Evolutionary conservation across 2,329 filamentous ascomycete genomes (phyloP).

Genomic region (Colletotrichum coccodes): DNA sequence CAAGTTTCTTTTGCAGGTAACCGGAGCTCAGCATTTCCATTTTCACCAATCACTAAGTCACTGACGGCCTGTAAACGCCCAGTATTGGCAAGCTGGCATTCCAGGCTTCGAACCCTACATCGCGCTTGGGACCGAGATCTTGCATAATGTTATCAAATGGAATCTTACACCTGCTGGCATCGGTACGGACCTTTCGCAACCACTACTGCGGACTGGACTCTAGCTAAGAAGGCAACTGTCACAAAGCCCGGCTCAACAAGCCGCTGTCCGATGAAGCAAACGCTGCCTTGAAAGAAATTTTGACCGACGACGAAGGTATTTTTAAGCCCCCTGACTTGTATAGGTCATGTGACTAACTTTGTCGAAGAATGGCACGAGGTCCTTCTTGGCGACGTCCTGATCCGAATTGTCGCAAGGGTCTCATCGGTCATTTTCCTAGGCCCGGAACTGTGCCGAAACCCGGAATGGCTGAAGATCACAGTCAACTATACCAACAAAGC

Average conservation of each 20-base stretch:
- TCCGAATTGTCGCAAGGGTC: slow-evolving; percentile 31
- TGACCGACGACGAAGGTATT: slow-evolving; percentile 7
- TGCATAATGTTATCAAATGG: slow-evolving; percentile 29
- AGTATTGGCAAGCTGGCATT: slow-evolving; percentile 27
- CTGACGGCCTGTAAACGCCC: not conserved
- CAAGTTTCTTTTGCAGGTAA: slow-evolving; percentile 15
- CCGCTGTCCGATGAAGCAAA: slow-evolving; percentile 11
- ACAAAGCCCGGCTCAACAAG: slow-evolving; percentile 13
- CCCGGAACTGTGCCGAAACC: slow-evolving; percentile 33
- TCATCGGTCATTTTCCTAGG: slow-evolving; percentile 38
- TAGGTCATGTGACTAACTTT: not conserved
- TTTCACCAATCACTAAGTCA: not conserved
- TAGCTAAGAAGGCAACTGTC: too few species aligned
- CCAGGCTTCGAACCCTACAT: slow-evolving; percentile 17
- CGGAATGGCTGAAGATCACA: slow-evolving; percentile 34
- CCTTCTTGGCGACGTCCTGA: slow-evolving; percentile 9
- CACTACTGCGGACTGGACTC: too few species aligned
- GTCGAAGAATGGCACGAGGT: slow-evolving; percentile 33
- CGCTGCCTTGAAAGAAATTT: slow-evolving; percentile 8
- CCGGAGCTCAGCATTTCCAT: not conserved
- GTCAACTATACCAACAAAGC: slow-evolving; percentile 21
- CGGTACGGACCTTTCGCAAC: too few species aligned
- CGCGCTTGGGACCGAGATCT: slow-evolving; percentile 12
- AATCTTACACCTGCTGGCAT: slow-evolving; percentile 17
- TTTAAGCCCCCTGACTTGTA: not conserved